Conservation (phyloP, 192 early-diverging fungal species). For the Entomortierella chlamydospora region DNA sequence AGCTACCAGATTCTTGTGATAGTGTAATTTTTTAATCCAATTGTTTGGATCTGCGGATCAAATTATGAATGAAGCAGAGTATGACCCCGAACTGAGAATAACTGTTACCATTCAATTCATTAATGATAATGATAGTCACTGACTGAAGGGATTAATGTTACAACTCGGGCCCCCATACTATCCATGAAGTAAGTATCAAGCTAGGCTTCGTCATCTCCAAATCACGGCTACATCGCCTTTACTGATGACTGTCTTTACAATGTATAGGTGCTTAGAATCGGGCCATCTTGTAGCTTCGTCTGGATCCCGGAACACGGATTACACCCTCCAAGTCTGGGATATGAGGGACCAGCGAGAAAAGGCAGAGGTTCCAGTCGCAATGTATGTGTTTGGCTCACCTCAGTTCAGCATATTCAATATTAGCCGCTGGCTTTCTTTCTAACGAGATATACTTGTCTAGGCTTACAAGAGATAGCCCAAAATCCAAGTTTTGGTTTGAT, state of each 20-base stretch:
- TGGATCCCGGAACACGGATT: not conserved
- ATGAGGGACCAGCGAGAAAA: constrained; percentile 15
- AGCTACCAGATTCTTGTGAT: constrained; percentile 1
- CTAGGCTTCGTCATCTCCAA: not conserved
- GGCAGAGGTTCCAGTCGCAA: constrained; percentile 7
- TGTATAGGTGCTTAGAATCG: constrained; percentile 31
- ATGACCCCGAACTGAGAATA: not conserved
- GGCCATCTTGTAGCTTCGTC: constrained; percentile 38
- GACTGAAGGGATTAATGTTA: constrained; percentile 21
- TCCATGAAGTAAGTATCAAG: constrained; percentile 34
- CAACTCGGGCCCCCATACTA: constrained; percentile 6
- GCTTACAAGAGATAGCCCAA: not conserved
- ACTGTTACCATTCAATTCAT: not conserved
- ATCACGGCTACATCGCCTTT: too few relatives aligned
- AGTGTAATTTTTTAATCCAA: not conserved
- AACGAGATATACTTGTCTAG: not conserved
- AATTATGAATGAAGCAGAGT: not conserved
- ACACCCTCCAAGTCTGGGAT: constrained; percentile 31
- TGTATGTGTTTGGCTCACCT: constrained; percentile 10
- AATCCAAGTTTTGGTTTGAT: constrained; percentile 22
- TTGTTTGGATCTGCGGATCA: not conserved
- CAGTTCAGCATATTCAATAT: not conserved
- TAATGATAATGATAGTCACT: constrained; percentile 13
- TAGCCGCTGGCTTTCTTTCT: too few relatives aligned
- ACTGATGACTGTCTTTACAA: not conserved